Percentiles rank a stretch among this genome's conserved stretches.
phyloP scores from a whole-genome alignment of 768 basidiomycete species.

The Rubroboletus pulcherrimus region DNA sequence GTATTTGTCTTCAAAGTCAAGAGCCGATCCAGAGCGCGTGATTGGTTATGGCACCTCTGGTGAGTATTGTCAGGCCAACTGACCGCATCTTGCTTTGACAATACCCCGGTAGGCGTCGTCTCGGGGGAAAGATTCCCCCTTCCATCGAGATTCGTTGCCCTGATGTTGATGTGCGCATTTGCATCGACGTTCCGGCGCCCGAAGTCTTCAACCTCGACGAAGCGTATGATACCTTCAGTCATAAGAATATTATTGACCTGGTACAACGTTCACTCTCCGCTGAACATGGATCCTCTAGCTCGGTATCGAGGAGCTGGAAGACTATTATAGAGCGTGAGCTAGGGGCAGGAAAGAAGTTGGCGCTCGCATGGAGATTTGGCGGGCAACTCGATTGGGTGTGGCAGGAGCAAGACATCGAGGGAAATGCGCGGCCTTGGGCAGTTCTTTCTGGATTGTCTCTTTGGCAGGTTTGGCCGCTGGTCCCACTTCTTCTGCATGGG shows the following conservation, averaged over 20 bases:
- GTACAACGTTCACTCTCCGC: conserved; percentile 54
- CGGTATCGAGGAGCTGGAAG: conserved; percentile 50
- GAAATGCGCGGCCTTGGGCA: conserved; percentile 61
- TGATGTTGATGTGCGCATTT: conserved; percentile 59
- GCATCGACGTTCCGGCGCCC: conserved; percentile 60
- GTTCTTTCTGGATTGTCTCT: conserved; percentile 75
- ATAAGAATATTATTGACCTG: conserved; percentile 57
- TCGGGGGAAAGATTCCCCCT: conserved; percentile 69
- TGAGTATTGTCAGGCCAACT: conserved; percentile 24
- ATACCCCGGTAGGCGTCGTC: conserved; percentile 49
- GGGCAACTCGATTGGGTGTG: conserved; percentile 86
- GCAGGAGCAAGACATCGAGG: conserved; percentile 63
- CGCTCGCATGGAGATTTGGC: conserved; percentile 75
- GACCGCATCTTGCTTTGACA: neutral
- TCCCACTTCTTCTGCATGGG: neutral
- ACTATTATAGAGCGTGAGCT: conserved; percentile 53
- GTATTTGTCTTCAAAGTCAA: conserved; percentile 85
- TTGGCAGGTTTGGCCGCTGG: conserved; percentile 49
- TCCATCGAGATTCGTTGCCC: conserved; percentile 72
- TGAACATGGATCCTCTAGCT: conserved; percentile 26
- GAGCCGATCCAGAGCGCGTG: conserved; percentile 70
- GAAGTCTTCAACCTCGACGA: conserved; percentile 37
- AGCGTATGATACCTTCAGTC: conserved; percentile 51
- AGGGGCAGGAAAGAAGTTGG: conserved; percentile 52
- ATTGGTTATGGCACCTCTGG: conserved; percentile 93